Percentiles rank a stretch among this genome's conserved stretches.
Evolutionary conservation across 1,284 basidiomycete species (phyloP).

Genomic region (Nidula niveotomentosa): DNA sequence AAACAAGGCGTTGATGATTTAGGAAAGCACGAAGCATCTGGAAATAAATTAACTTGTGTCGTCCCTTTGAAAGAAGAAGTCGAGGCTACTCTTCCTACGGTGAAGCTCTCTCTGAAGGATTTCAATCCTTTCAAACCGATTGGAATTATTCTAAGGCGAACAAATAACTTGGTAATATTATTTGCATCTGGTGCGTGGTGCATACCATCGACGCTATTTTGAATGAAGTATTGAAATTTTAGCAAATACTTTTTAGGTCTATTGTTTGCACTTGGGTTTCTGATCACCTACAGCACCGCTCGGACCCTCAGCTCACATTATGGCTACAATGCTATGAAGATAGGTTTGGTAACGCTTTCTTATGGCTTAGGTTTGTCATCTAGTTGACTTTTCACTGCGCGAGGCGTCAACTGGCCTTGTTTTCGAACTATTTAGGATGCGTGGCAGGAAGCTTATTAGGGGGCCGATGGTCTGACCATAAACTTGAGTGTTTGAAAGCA

Average conservation of each 20-base stretch:
- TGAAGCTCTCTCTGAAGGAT: constrained; percentile 66
- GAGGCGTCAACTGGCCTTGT: background rate
- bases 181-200: constrained; percentile 63
- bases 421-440: constrained; percentile 39
- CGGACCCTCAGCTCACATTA: constrained; percentile 68
- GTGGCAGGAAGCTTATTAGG: constrained; percentile 73
- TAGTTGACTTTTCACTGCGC: background rate
- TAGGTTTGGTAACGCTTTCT: constrained; percentile 75
- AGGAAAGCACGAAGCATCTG: constrained; percentile 9
- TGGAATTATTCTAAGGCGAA: constrained; percentile 51
- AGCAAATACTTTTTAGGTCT: constrained; percentile 39
- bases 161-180: constrained; percentile 70
- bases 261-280: constrained; percentile 76
- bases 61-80: background rate
- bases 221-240: background rate
- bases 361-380: constrained; percentile 59
- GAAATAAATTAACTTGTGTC: background rate
- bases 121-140: constrained; percentile 74
- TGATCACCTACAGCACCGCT: constrained; percentile 70
- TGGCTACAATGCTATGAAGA: constrained; percentile 66
- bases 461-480: constrained; percentile 75
- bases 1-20: constrained; percentile 9
- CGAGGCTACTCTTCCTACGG: constrained; percentile 18
- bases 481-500: constrained; percentile 54
- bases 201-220: background rate